Evolutionary conservation across 345 rosid genomes (phyloP).

Genomic region (Turnera subulata): DNA sequence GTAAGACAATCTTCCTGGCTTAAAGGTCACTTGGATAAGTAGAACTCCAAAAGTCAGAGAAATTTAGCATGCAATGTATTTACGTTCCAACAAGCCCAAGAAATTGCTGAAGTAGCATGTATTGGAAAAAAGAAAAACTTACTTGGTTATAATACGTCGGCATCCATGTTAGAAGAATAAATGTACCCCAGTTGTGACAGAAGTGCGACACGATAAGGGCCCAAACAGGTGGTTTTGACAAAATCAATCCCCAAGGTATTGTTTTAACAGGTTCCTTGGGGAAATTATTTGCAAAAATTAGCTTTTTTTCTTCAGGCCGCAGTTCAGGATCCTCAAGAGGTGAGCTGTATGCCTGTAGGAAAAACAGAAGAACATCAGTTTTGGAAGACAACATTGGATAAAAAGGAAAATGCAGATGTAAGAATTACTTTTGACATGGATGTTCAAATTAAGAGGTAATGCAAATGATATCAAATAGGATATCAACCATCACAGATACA

Average conservation of each 20-base stretch:
- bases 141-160: slow-evolving; percentile 93
- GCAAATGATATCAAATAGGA: neutral
- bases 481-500: neutral
- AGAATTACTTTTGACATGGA: neutral
- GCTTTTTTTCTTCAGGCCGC: slow-evolving; percentile 61
- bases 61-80: too few species aligned
- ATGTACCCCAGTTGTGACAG: slow-evolving; percentile 96
- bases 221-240: slow-evolving; percentile 89
- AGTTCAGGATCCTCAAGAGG: slow-evolving; percentile 72
- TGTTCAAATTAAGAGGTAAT: neutral
- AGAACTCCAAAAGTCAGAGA: too few species aligned
- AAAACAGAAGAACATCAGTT: slow-evolving; percentile 8
- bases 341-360: slow-evolving; percentile 72
- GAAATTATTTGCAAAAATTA: slow-evolving; percentile 46
- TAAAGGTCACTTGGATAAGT: neutral
- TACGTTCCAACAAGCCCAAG: too few species aligned
- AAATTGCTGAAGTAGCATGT: neutral
- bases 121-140: slow-evolving; percentile 22
- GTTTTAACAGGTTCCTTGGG: slow-evolving; percentile 68
- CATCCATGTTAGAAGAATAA: slow-evolving; percentile 96
- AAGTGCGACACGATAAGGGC: slow-evolving; percentile 80
- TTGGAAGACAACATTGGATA: neutral
- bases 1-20: neutral
- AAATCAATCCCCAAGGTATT: slow-evolving; percentile 78
- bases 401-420: neutral